Percentiles rank a stretch among this genome's conserved stretches.
Evolutionary conservation across 2,329 filamentous ascomycete genomes (phyloP).

Genomic region (Fusarium robinianum): DNA sequence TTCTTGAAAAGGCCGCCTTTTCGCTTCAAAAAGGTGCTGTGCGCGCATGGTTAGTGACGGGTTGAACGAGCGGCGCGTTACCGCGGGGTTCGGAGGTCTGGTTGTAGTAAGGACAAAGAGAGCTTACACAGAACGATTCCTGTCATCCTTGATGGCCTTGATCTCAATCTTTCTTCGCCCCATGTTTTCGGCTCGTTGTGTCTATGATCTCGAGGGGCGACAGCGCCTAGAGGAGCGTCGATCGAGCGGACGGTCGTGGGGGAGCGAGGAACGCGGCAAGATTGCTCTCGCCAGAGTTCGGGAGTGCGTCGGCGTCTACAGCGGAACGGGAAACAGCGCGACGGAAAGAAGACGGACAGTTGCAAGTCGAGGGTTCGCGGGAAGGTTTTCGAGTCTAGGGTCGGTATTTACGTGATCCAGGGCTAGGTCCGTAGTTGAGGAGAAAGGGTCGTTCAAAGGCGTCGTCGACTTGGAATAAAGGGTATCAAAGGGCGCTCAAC

Average conservation of each 20-base stretch:
- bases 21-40: conserved; percentile 94
- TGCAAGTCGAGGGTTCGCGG: conserved; percentile 11
- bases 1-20: conserved; percentile 99
- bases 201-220: conserved; percentile 19
- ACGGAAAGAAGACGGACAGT: conserved; percentile 3
- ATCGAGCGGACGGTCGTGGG: conserved; percentile 11
- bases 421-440: conserved; percentile 21
- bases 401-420: conserved; percentile 7
- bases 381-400: conserved; percentile 12
- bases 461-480: conserved; percentile 17
- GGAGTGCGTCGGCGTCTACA: conserved; percentile 9
- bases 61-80: conserved; percentile 4
- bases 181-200: conserved; percentile 59
- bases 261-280: conserved; percentile 17
- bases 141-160: conserved; percentile 98
- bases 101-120: not conserved
- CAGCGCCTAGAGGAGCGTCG: conserved; percentile 32
- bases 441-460: conserved; percentile 24
- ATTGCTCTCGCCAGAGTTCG: conserved; percentile 13
- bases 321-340: conserved; percentile 17
- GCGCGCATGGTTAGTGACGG: conserved; percentile 27
- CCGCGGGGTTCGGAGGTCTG: not conserved
- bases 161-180: conserved; percentile 99
- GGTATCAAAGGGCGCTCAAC: conserved; percentile 15
- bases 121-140: conserved; percentile 94